Percentiles rank a stretch among this genome's conserved stretches.
phyloP scores from a whole-genome alignment of 139 green algal genomes.

The Spirogloea muscicola region DNA sequence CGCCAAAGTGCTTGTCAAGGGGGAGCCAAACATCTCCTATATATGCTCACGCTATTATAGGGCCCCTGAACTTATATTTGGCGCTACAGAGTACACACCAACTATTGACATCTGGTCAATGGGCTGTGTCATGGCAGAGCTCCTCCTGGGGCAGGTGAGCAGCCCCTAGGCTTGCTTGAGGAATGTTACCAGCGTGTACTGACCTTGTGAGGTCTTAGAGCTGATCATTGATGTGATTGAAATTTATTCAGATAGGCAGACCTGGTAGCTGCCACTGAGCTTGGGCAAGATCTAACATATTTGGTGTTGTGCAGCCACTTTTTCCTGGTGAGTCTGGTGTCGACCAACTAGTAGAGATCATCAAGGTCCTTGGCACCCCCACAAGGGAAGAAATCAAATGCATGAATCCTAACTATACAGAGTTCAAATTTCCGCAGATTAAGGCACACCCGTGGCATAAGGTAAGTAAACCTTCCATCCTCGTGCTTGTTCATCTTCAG shows the following conservation, averaged over 20 bases:
- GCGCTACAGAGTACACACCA: slow-evolving; percentile 94
- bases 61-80: slow-evolving; percentile 98
- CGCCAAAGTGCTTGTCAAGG: slow-evolving; percentile 79
- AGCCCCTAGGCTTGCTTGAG: neutral
- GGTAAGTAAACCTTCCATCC: slow-evolving; percentile 50
- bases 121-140: slow-evolving; percentile 97
- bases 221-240: too few relatives aligned
- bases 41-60: slow-evolving; percentile 96
- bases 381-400: slow-evolving; percentile 90
- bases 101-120: slow-evolving; percentile 98
- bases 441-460: slow-evolving; percentile 94
- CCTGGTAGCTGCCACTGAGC: too few relatives aligned
- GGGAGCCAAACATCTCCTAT: slow-evolving; percentile 99
- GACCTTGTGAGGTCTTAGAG: slow-evolving; percentile 48
- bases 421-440: slow-evolving; percentile 98
- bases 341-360: slow-evolving; percentile 99
- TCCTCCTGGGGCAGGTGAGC: slow-evolving; percentile 77
- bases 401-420: slow-evolving; percentile 99
- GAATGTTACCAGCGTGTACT: neutral
- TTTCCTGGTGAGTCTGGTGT: slow-evolving; percentile 87
- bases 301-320: slow-evolving; percentile 41
- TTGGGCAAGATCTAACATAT: too few relatives aligned
- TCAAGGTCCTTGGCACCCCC: slow-evolving; percentile 95
- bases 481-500: neutral
- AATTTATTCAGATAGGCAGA: too few relatives aligned